Evolutionary conservation across 768 basidiomycete species (phyloP), one percentile per base, ranked within the genome.

Genomic region (Termitomyces sp.): DNA sequence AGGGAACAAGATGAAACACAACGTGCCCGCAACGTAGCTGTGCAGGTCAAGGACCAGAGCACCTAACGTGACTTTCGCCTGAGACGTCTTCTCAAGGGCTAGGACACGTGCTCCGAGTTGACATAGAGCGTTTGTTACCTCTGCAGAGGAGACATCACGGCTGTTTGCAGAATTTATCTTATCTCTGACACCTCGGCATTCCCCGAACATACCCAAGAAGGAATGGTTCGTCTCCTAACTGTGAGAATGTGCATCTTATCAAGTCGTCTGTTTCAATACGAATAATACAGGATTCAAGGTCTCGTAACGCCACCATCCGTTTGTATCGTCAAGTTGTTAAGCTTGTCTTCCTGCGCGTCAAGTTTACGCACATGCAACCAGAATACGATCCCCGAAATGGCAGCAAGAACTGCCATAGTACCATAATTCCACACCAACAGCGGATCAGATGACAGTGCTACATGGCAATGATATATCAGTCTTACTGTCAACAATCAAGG

Each of bases 341-440:
- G 72, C 54, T 69, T 65, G 57, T 89, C 85, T 69, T 91, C 89
- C 54, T 82, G 71, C 30, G 69, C 65, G 66, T 90, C 88, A 43
- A 90, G 76, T 14, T 78, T 69, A 56, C 81, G 73, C 54, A 83
- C 78, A 38, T 75, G 73, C 63, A 81, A 64, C 79, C 79, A 81
- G 64, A 91, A 86, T 28, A 81, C 14, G 51, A 75, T 51, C 13
- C 86, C 88, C 2, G 80, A 71, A 44, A 82, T 40, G 18, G 69
- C 74, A 3, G 84, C 80, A 14, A 90, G 69, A 28, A 80, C 77
- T 42, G 63, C 86, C 78, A 87, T 79, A 22, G 77, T 68, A 43
- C 74, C 76, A 65, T 91, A 91, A 71, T 88, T 88, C 88, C 88
- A 88, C 7, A 90, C 81, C 13, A 92, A 77, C 24, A 88, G 69